phyloP scores from a whole-genome alignment of 2,329 filamentous ascomycete genomes.

The Colletotrichum australisinense region DNA sequence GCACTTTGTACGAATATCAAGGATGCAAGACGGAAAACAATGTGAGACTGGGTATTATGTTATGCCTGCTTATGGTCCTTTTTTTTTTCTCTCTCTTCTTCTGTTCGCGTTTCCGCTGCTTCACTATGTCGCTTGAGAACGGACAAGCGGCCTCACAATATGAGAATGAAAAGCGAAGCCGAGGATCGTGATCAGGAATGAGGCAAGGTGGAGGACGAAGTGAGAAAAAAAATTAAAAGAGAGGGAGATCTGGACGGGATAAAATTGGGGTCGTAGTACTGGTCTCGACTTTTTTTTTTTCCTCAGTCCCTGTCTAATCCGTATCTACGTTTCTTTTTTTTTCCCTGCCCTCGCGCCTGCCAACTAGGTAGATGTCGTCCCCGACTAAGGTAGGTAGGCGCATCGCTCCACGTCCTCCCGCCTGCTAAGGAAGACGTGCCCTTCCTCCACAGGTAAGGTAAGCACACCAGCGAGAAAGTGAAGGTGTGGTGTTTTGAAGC shows the following conservation, averaged over 20 bases:
- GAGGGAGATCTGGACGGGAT: constrained; percentile 28
- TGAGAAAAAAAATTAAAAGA: constrained; percentile 23
- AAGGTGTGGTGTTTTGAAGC: neutral
- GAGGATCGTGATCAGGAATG: constrained; percentile 22
- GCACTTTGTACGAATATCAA: neutral
- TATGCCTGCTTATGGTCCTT: neutral
- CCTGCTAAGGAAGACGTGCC: neutral
- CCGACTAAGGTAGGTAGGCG: neutral
- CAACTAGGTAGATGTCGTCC: neutral
- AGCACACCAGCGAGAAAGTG: neutral
- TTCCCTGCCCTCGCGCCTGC: neutral
- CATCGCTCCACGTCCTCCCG: neutral
- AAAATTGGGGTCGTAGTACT: constrained; percentile 30
- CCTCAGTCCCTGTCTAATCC: neutral
- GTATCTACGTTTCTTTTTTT: neutral
- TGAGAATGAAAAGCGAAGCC: constrained; percentile 9
- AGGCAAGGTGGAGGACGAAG: constrained; percentile 29
- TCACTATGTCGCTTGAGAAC: neutral
- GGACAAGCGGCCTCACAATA: neutral
- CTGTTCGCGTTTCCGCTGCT: neutral
- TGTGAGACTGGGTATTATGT: neutral
- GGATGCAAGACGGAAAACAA: neutral
- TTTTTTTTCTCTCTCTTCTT: neutral
- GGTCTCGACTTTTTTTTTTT: constrained; percentile 17
- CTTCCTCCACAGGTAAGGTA: neutral